Base-by-base conservation (phyloP, 2,329 filamentous ascomycete genomes). In the Hymenoscyphus scutula region DNA sequence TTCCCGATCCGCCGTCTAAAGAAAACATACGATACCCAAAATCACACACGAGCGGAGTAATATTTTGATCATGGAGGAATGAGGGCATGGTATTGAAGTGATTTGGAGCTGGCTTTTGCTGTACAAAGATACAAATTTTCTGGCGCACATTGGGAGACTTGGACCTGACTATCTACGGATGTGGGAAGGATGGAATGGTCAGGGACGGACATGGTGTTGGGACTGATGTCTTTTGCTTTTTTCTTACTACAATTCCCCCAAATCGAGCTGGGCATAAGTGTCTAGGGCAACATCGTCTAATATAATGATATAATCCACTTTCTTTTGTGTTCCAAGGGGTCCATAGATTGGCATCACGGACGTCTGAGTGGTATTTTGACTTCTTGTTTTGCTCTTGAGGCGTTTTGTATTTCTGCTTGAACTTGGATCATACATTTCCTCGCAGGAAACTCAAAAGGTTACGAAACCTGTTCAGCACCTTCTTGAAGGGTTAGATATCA, bases 1-100 rank as follows among this genome's bases (percentile, higher is more conserved):
- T n/a, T 53, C 19, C 25, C 60, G 60, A 6, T 62, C 60, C 15
- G 25, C 10, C 6, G 41, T 61, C 54, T 61, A 61, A 56, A 38
- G 7, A 41, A 27, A 11, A 17, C 23, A 54, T 19, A 54, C 51
- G 25, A 54, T 32, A 32, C 10, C 32, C 10, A 62, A 58, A 53
- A 48, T 6, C n/a, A 23, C 6, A 25, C 17, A 45, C 41, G 41
- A 48, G 41, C 19, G 41, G 10, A 23, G 19, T 19, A 48, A 23
- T 48, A 48, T n/a, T n/a, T 48, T 48, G n/a, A 5, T 25, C 19
- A 25, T 25, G 41, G 19, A 23, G 19, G 41, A 48, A 48, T 48
- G 19, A 23, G 23, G 8, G 41, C n/a, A n/a, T n/a, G n/a, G n/a
- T n/a, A n/a, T n/a, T n/a, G n/a, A n/a, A n/a, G n/a, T n/a, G 41